These are phyloP conservation scores for Phytophthora idaei DNA, from an alignment of 352 stramenopile genomes.

Conservation along the genomic window DNA sequence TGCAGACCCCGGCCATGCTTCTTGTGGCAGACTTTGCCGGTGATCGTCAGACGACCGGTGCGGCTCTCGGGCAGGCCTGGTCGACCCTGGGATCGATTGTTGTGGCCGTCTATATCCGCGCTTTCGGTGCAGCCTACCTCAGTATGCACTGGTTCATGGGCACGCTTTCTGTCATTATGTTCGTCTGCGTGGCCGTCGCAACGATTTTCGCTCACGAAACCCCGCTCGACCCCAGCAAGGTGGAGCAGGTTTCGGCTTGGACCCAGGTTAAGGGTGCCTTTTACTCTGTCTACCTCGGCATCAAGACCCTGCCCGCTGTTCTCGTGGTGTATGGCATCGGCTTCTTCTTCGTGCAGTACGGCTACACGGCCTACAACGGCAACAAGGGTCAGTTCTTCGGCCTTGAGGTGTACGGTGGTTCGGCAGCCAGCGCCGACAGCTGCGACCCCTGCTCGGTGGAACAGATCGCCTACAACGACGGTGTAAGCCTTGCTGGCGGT, in stretches of 20 bases:
- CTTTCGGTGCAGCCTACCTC: constrained; percentile 50
- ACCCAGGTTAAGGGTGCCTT: constrained; percentile 38
- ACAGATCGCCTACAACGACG: constrained; percentile 44
- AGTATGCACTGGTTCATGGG: constrained; percentile 50
- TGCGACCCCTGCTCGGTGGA: constrained; percentile 36
- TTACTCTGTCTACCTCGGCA: constrained; percentile 40
- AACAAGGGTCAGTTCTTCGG: constrained; percentile 47
- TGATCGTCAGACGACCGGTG: constrained; percentile 54
- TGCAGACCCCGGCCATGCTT: constrained; percentile 33
- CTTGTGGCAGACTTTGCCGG: constrained; percentile 48
- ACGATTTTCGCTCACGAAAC: constrained; percentile 42
- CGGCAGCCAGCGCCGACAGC: constrained; percentile 31
- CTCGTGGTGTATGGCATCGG: constrained; percentile 39
- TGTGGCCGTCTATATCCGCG: constrained; percentile 42
- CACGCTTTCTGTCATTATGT: constrained; percentile 42
- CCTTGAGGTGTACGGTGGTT: constrained; percentile 40
- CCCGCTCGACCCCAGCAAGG: constrained; percentile 32
- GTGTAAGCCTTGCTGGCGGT: constrained; percentile 44
- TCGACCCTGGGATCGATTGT: constrained; percentile 38
- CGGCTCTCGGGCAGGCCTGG: constrained; percentile 46
- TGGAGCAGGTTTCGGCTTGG: constrained; percentile 16
- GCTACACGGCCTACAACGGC: constrained; percentile 37
- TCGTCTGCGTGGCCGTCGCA: constrained; percentile 37
- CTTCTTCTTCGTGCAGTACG: constrained; percentile 41
- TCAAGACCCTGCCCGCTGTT: constrained; percentile 43